Conservation (phyloP, 805 yeast genomes). For the Candida nemodendra region DNA sequence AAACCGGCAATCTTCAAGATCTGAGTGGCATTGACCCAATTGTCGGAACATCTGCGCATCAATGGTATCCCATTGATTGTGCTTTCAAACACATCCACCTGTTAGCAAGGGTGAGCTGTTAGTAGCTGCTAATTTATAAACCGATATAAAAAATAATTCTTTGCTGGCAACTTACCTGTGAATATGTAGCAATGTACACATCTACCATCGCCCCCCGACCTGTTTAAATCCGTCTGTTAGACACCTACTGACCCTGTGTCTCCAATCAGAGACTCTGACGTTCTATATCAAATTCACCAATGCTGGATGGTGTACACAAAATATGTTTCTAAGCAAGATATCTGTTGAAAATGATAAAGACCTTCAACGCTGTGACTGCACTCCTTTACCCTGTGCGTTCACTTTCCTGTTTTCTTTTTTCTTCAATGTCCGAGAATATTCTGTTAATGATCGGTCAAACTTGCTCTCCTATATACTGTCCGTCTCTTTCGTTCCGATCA, state of each 20-base stretch:
- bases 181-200: slow-evolving; percentile 44
- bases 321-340: no score
- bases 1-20: slow-evolving; percentile 74
- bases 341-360: no score
- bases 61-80: slow-evolving; percentile 69
- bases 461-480: no score
- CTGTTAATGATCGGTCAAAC: no score
- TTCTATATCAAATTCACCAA: no score
- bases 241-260: neutral
- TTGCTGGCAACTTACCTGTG: slow-evolving; percentile 36
- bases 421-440: no score
- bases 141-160: neutral
- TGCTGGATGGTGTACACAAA: no score
- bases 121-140: neutral
- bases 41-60: slow-evolving; percentile 88
- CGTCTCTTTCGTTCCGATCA: no score
- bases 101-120: slow-evolving; percentile 1
- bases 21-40: slow-evolving; percentile 92
- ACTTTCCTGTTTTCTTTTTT: no score
- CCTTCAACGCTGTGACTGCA: no score
- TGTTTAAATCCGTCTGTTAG: neutral
- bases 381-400: no score
- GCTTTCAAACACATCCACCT: slow-evolving; percentile 56
- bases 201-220: slow-evolving; percentile 25
- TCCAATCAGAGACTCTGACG: no score